Conservation (phyloP, 164 flowering plant species). For the Stephania japonica region DNA sequence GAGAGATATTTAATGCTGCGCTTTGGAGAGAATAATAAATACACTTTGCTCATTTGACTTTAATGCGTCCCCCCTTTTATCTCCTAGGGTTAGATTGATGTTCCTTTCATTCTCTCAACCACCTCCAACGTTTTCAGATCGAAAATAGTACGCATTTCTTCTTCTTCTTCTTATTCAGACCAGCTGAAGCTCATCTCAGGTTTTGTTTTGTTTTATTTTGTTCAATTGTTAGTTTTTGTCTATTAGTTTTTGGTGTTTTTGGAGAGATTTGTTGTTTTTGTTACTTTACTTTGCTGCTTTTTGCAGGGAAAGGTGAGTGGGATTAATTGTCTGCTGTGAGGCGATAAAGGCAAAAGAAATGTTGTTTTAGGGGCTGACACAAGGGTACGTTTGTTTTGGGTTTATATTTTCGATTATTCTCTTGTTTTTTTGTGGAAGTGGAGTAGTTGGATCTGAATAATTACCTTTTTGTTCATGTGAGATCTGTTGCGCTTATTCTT, state of each 20-base stretch:
- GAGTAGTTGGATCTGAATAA: conserved; percentile 7
- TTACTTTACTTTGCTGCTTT: not conserved
- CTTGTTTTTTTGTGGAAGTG: not conserved
- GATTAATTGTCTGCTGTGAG: conserved; percentile 10
- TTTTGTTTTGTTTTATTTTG: too few relatives aligned
- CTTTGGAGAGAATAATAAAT: too few relatives aligned
- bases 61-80: too few relatives aligned
- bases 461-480: conserved; percentile 2
- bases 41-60: too few relatives aligned
- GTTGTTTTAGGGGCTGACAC: conserved; percentile 3
- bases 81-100: too few relatives aligned
- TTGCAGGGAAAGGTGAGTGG: conserved; percentile 4
- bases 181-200: too few relatives aligned
- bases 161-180: too few relatives aligned
- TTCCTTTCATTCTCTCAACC: too few relatives aligned
- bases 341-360: conserved; percentile 9
- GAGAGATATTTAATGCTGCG: too few relatives aligned
- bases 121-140: too few relatives aligned
- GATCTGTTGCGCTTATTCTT: not conserved
- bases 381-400: conserved; percentile 12
- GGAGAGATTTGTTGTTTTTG: not conserved
- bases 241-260: not conserved
- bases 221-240: too few relatives aligned
- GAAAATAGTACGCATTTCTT: too few relatives aligned
- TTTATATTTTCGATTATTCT: conserved; percentile 2